Base-by-base conservation (phyloP, 306 rosid species). In the Dryas drummondii region DNA sequence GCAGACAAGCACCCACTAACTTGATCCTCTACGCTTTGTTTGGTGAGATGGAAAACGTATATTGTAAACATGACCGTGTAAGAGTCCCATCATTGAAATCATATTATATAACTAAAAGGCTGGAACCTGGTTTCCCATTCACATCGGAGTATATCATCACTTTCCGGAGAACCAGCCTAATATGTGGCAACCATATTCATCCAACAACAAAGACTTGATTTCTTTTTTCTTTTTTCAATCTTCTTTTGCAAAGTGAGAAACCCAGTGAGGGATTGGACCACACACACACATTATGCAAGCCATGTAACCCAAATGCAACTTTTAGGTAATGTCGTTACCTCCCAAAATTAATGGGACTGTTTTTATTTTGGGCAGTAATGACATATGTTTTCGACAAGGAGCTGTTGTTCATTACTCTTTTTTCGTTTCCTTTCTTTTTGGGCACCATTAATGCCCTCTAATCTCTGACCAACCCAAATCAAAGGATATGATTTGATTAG, bases 401-500 rank as follows among this genome's bases (percentile, higher is more conserved):
- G 72, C 19, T 46, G 68, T 40, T 49, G 62, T 49, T 66, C 54
- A 66, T 57, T 32, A 6, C 48, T 27, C 11, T 53, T 68, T 51
- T 63, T 32, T 9, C 47, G 17, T 37, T 54, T 46, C 55, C 50
- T 66, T 74, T 62, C 60, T 72, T 79, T 72, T 70, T 44, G 59
- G 16, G 52, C 53, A 15, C 63, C 74, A 68, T 82, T 59, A 73
- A 70, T 79, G 45, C 45, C 66, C 66, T 76, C 85, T 66, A 42
- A 32, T 76, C 60, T n/a, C 68, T 75, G 71, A 79, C 73, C 76
- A 75, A 60, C 81, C 74, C 16, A 61, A 66, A 52, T 26, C 68
- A 69, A 77, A 49, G 68, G 79, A 71, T 15, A 40, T 60, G 84
- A 76, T 72, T 80, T 81, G 86, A 88, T 87, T 81, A 50, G 83